These are phyloP conservation scores for Plasmodium coatneyi DNA, from an alignment of 169 alveolate species.

Conservation along the genomic window DNA sequence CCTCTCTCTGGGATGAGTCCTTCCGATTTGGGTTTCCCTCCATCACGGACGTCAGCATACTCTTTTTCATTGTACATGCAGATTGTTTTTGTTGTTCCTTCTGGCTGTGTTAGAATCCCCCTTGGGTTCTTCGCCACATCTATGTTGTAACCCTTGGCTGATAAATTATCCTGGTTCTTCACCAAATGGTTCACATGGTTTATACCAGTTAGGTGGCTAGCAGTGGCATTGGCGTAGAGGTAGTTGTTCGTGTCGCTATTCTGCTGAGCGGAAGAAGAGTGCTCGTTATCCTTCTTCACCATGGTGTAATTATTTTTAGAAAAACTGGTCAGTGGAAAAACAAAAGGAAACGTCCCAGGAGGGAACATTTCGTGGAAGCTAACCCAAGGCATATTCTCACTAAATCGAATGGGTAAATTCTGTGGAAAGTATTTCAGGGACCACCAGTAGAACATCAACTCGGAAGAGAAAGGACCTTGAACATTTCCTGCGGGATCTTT, in stretches of 20 bases:
- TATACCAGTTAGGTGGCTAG: not conserved
- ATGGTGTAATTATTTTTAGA: conserved; percentile 3
- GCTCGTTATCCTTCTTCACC: not conserved
- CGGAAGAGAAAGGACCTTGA: conserved; percentile 86
- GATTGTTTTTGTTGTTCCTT: not conserved
- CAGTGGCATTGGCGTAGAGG: not conserved
- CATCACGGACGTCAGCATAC: not conserved
- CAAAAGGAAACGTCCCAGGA: conserved; percentile 76
- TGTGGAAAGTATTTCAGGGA: conserved; percentile 81
- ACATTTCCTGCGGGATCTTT: conserved; percentile 84
- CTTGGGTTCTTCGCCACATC: not conserved
- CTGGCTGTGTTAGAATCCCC: not conserved
- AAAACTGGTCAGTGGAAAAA: conserved; percentile 64
- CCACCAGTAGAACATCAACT: conserved; percentile 86
- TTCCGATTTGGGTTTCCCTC: not conserved
- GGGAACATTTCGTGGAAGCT: conserved; percentile 83
- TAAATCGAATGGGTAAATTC: conserved; percentile 81
- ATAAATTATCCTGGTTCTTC: not conserved
- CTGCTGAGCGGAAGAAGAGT: not conserved
- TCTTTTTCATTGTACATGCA: not conserved
- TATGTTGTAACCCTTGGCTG: not conserved
- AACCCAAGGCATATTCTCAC: conserved; percentile 83
- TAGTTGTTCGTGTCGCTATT: not conserved
- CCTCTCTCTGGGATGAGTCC: not conserved
- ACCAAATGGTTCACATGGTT: not conserved